Conservation (phyloP, 345 rosid genomes). For the Camelina laxa region DNA sequence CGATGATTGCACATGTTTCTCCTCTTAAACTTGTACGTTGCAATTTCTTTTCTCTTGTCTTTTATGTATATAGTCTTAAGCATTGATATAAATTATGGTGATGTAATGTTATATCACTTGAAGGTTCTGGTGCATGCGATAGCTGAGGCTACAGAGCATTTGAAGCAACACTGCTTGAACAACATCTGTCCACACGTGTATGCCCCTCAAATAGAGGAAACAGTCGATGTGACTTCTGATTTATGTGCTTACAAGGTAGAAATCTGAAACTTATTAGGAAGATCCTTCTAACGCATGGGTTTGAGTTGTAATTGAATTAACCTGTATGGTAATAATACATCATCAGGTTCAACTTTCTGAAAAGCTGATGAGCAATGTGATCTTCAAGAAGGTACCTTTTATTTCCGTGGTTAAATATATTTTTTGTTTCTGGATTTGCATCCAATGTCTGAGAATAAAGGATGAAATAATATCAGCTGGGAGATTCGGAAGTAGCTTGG, state of each 20-base stretch:
- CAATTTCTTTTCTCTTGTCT: constrained; percentile 15
- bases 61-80: not conserved
- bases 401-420: not conserved
- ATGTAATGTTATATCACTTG: constrained; percentile 23
- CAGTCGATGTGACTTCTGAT: constrained; percentile 92
- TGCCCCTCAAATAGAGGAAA: constrained; percentile 91
- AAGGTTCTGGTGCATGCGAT: constrained; percentile 98
- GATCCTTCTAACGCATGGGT: not conserved
- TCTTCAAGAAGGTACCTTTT: constrained; percentile 78
- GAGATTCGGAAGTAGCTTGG: constrained; percentile 96
- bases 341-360: constrained; percentile 92
- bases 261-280: constrained; percentile 7
- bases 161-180: constrained; percentile 92
- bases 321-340: constrained; percentile 33
- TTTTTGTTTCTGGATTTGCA: not conserved
- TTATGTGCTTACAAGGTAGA: constrained; percentile 93
- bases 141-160: constrained; percentile 97
- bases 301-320: constrained; percentile 13
- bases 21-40: constrained; percentile 89
- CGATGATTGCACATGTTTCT: constrained; percentile 90
- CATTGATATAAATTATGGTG: not conserved
- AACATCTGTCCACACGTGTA: constrained; percentile 86
- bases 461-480: constrained; percentile 58
- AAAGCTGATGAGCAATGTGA: constrained; percentile 94
- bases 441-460: not conserved